Conservation (phyloP, 2,329 filamentous ascomycete genomes). For the Cladosporium oxysporum region DNA sequence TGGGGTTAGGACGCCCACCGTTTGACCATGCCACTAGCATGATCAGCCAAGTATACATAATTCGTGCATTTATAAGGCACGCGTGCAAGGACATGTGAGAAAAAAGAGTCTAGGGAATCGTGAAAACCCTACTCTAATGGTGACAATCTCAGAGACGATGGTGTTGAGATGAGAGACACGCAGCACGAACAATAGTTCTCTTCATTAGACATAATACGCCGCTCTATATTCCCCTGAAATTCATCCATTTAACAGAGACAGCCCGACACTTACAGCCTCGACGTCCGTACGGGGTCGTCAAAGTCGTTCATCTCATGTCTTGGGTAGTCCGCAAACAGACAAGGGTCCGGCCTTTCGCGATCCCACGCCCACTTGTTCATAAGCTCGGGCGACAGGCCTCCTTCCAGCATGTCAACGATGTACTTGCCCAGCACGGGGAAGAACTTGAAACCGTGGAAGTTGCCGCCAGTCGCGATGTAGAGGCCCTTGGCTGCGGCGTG, state of each 20-base stretch:
- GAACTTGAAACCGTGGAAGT: constrained; percentile 43
- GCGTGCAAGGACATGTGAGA: too few relatives aligned
- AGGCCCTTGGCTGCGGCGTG: constrained; percentile 45
- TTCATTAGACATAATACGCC: background rate
- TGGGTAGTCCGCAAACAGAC: constrained; percentile 58
- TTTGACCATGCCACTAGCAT: too few relatives aligned
- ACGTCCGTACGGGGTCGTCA: constrained; percentile 36
- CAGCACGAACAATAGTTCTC: too few relatives aligned
- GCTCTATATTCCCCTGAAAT: background rate
- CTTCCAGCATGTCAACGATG: constrained; percentile 39
- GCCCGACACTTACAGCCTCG: constrained; percentile 13
- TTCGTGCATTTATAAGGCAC: too few relatives aligned
- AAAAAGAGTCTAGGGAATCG: too few relatives aligned
- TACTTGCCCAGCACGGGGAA: constrained; percentile 41
- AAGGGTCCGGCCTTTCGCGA: constrained; percentile 57
- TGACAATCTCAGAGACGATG: too few relatives aligned
- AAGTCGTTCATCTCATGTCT: constrained; percentile 60
- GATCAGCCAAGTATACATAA: too few relatives aligned
- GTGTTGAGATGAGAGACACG: too few relatives aligned
- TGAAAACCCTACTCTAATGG: too few relatives aligned
- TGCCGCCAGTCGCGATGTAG: constrained; percentile 50
- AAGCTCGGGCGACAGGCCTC: constrained; percentile 47
- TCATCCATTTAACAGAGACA: background rate
- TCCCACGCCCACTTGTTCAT: constrained; percentile 60
- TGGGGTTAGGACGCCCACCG: too few relatives aligned